A percentile compares a stretch with the other conserved stretches of the same genome.
These are phyloP conservation scores for Candida methanosorbosa DNA, from an alignment of 805 yeast species.

Conservation along the genomic window DNA sequence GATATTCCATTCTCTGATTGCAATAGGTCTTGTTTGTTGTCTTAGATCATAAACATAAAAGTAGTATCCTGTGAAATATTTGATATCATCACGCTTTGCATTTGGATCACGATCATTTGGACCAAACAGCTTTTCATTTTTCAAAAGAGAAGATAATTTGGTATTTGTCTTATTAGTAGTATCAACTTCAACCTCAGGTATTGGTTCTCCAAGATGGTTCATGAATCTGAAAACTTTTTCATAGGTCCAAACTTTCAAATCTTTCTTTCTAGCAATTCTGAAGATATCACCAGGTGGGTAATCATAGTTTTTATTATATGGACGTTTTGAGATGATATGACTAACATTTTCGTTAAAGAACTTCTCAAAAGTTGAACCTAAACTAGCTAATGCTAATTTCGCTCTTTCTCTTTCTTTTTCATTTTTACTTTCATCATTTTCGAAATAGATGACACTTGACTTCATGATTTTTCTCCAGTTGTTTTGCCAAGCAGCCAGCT, in stretches of 20 bases:
- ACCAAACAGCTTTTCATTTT: slow-evolving; percentile 80
- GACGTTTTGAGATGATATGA: slow-evolving; percentile 67
- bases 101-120: slow-evolving; percentile 83
- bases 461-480: slow-evolving; percentile 54
- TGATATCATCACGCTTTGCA: slow-evolving; percentile 77
- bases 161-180: slow-evolving; percentile 10
- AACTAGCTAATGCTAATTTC: slow-evolving; percentile 24
- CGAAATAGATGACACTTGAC: slow-evolving; percentile 49
- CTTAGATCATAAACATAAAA: slow-evolving; percentile 73
- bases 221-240: slow-evolving; percentile 80
- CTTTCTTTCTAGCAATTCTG: slow-evolving; percentile 47
- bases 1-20: slow-evolving; percentile 68
- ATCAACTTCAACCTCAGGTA: slow-evolving; percentile 16
- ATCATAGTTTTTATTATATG: slow-evolving; percentile 28
- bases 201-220: slow-evolving; percentile 45
- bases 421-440: slow-evolving; percentile 28
- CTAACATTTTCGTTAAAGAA: slow-evolving; percentile 61
- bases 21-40: slow-evolving; percentile 72
- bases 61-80: slow-evolving; percentile 69
- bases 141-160: slow-evolving; percentile 53
- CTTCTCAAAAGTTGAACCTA: slow-evolving; percentile 50
- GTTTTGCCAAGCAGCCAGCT: slow-evolving; percentile 47
- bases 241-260: slow-evolving; percentile 78
- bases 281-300: slow-evolving; percentile 57
- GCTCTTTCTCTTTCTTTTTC: slow-evolving; percentile 27